Conservation (phyloP, 495 filamentous ascomycete species). For the Friedmanniomyces simplex region DNA sequence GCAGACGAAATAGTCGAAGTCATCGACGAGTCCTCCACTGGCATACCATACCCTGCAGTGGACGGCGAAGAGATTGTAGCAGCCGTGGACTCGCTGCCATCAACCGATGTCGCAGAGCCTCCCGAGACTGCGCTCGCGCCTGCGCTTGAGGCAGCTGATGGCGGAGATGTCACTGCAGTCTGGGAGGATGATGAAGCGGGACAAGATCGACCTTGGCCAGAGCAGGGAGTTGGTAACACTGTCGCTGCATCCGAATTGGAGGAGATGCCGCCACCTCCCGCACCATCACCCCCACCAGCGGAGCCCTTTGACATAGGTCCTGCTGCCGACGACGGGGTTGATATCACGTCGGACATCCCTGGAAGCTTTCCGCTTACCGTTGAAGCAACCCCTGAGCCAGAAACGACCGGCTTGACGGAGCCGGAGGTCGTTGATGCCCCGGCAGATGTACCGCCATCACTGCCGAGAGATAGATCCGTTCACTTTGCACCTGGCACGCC, state of each 20-base stretch:
- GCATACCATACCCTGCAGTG: neutral
- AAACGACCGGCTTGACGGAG: neutral
- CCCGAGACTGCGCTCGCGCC: neutral
- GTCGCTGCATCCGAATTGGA: neutral
- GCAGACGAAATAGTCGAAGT: neutral
- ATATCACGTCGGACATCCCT: neutral
- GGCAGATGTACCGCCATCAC: neutral
- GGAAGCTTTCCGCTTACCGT: neutral
- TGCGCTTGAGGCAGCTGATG: neutral
- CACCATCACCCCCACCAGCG: neutral
- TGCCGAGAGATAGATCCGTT: conserved; percentile 2
- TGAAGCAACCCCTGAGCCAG: neutral
- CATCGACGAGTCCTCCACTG: neutral
- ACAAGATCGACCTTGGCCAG: neutral
- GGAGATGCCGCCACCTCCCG: neutral
- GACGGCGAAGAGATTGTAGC: neutral
- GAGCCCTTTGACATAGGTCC: neutral
- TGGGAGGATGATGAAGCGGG: neutral
- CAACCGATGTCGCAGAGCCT: neutral
- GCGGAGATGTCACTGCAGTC: neutral
- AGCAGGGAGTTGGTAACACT: neutral
- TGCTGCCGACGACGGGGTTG: neutral
- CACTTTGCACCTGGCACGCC: conserved; percentile 18
- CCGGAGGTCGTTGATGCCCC: neutral
- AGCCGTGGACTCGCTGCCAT: neutral